phyloP scores from a whole-genome alignment of 768 basidiomycete genomes.

The Suillus weaverae region DNA sequence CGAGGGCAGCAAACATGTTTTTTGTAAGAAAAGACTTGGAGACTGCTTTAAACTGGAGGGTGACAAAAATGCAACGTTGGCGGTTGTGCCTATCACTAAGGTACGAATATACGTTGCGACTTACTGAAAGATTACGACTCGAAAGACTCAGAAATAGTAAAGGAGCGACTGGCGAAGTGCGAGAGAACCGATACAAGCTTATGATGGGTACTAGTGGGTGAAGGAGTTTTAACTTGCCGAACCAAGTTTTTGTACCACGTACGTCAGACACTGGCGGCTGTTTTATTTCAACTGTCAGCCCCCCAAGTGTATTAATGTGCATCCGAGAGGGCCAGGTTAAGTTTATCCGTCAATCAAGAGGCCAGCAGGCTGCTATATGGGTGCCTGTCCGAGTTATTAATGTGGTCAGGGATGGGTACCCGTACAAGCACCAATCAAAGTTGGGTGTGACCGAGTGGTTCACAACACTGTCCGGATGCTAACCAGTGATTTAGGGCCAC shows the following conservation, averaged over 20 bases:
- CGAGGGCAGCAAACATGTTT: constrained; percentile 19
- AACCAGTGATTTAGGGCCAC: neutral
- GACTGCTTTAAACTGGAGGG: neutral
- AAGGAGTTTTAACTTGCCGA: neutral
- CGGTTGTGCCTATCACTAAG: neutral
- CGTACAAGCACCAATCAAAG: neutral
- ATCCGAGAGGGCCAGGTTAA: neutral
- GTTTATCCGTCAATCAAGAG: neutral
- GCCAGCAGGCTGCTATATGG: neutral
- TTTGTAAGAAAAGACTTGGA: constrained; percentile 10
- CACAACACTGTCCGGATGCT: neutral
- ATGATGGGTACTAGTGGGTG: neutral
- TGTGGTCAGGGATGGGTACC: neutral
- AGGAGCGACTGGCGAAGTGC: constrained; percentile 9
- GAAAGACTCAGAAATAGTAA: neutral
- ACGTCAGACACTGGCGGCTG: neutral
- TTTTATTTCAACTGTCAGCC: neutral
- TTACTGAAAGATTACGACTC: neutral
- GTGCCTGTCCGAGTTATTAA: neutral
- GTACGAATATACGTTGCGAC: neutral
- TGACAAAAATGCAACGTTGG: constrained; percentile 5
- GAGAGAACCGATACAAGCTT: neutral
- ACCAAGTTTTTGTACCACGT: neutral
- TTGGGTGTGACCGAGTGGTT: neutral
- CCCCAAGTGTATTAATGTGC: neutral